Evolutionary conservation across 148 eudicot species (phyloP), one percentile per base, ranked within the genome.

Genomic region (Talinum fruticosum): DNA sequence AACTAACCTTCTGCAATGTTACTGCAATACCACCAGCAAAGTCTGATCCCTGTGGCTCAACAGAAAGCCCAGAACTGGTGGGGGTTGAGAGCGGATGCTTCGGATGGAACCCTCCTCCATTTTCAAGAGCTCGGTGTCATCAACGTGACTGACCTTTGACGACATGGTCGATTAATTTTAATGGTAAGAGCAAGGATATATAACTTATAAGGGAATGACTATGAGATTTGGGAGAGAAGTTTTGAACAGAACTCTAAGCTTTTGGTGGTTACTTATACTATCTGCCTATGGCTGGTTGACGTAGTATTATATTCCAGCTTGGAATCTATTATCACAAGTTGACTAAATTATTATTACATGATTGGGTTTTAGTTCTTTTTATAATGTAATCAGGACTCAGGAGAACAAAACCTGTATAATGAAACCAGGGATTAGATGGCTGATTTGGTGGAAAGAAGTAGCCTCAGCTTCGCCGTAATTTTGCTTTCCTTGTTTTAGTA

Each of bases 101-200:
- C 76, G 70, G 10, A 45, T 26, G 2, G 76, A 76, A 1, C 86
- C 86, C 47, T 80, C 78, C 65, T 83, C 86, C 72, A 83, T 59
- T 29, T 73, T 83, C 8, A 75, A 51, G 21, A 83, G 78, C 47
- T 80, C 71, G 12, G 21, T 62, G 2, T 80, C 78, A 6, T 83
- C 86, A 8, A 73, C 72, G 38, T 83, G 86, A 12, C 70, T 73
- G 36, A 83, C 77, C 51, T 83, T 83, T n/a, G 86, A 79, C 24
- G 86, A 79, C 86, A 83, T 83, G 45, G 24, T 45, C 30, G 44
- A 44, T 10, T 64, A n/a, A 26, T 5, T 14, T 49, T 18, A 3
- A 5, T 15, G 57, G 4, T 51, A 51, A 51, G 15, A 3, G 15
- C 5, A 19, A 51, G 19, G 23, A 51, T 15, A 16, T 47, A 47